Evolutionary conservation across 2,329 filamentous ascomycete species (phyloP).

Genomic region (Daldinia sp.): DNA sequence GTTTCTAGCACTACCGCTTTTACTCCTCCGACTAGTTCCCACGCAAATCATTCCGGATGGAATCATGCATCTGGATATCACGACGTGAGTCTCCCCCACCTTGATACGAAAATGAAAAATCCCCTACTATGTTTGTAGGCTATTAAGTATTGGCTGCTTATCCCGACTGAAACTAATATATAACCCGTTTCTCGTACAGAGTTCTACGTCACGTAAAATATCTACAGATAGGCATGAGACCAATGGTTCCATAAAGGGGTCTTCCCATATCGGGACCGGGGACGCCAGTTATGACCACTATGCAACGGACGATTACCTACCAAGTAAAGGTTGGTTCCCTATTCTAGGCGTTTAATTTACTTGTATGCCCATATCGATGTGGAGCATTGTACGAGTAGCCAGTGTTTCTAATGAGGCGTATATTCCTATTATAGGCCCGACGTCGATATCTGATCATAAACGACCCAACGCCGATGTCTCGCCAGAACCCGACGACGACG

Average conservation of each 20-base stretch:
- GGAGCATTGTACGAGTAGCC: background rate
- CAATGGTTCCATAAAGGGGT: conserved; percentile 31
- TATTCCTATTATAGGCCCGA: conserved; percentile 38
- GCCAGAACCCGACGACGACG: conserved; percentile 54
- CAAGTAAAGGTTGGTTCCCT: conserved; percentile 41
- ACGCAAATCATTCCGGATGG: conserved; percentile 59
- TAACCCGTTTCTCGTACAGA: conserved; percentile 24
- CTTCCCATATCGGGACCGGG: conserved; percentile 36
- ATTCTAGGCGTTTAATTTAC: background rate
- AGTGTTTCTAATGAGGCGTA: conserved; percentile 35
- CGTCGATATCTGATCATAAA: conserved; percentile 39
- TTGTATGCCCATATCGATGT: background rate
- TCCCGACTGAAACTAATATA: conserved; percentile 20
- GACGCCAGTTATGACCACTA: conserved; percentile 37
- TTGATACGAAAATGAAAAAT: background rate
- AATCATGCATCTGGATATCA: conserved; percentile 40
- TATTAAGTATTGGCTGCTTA: background rate
- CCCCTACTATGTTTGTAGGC: background rate
- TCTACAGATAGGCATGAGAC: conserved; percentile 40
- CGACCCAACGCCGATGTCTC: conserved; percentile 44
- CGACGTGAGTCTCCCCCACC: conserved; percentile 39
- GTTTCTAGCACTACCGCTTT: conserved; percentile 58
- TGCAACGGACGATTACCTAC: conserved; percentile 36
- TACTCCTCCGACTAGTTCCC: conserved; percentile 58
- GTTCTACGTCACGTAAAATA: conserved; percentile 38